phyloP scores from a whole-genome alignment of 2,329 filamentous ascomycete genomes.

The Spiromastix sp. region DNA sequence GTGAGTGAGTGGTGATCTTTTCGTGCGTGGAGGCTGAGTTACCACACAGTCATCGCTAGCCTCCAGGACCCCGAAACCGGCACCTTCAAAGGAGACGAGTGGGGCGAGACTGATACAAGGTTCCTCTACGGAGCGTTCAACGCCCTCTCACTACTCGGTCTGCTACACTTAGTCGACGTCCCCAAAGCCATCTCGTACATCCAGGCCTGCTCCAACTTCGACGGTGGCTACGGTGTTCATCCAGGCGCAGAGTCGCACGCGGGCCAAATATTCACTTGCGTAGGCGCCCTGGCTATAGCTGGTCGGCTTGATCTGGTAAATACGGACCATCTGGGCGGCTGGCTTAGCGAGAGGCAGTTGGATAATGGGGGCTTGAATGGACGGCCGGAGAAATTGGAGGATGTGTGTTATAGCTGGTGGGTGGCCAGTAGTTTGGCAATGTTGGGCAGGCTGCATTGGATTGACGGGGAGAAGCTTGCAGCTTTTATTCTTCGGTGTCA shows the following conservation, averaged over 20 bases:
- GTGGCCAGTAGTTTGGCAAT: constrained; percentile 86
- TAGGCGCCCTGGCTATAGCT: constrained; percentile 77
- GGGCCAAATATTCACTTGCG: constrained; percentile 90
- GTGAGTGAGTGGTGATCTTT: background rate
- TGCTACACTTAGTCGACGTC: constrained; percentile 65
- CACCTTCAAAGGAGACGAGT: constrained; percentile 87
- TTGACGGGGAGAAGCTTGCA: constrained; percentile 69
- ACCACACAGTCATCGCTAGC: constrained; percentile 57
- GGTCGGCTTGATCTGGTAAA: constrained; percentile 72
- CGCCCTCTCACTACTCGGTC: constrained; percentile 70
- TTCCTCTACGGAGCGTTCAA: constrained; percentile 89
- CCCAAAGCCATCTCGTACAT: constrained; percentile 71
- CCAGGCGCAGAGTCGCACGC: constrained; percentile 91
- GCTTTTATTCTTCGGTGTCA: constrained; percentile 81
- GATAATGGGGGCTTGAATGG: constrained; percentile 85
- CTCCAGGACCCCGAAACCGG: constrained; percentile 74
- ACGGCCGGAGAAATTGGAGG: constrained; percentile 86
- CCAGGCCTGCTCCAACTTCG: constrained; percentile 77
- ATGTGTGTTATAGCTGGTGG: constrained; percentile 99
- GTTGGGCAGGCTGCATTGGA: constrained; percentile 83
- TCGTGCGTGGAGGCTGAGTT: constrained; percentile 10
- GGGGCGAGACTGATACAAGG: constrained; percentile 91
- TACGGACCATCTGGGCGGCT: constrained; percentile 69
- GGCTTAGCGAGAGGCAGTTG: constrained; percentile 89
- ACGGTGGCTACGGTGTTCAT: constrained; percentile 82